Evolutionary conservation across 2,329 filamentous ascomycete species (phyloP), one percentile per base, ranked within the genome.

Genomic region (Colletotrichum sp.): DNA sequence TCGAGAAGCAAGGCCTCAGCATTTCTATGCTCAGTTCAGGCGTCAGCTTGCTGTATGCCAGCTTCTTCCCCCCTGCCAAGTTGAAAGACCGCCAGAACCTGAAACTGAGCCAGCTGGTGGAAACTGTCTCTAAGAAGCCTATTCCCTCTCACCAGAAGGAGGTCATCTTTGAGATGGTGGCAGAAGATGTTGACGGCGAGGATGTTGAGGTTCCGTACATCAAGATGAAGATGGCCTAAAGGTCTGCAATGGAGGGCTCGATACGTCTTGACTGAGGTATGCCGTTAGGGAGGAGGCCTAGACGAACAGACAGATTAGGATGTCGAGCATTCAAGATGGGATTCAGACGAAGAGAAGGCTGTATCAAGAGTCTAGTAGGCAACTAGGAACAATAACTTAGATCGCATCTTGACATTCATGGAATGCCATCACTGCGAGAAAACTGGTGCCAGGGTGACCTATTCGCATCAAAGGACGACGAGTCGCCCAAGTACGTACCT

Each of bases 161-260:
- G 81, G 92, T 99, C 78, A 98, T 99, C 80, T 98, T 99, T 82
- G 97, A 99, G 88, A 94, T 98, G 79, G 98, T 97, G 8, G 95
- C 94, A 0, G 96, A 99, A 84, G 97, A 99, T 82, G 88, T 92
- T 82, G 93, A 92, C 5, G 96, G 95, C 78, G 95, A 99, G 86
- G 97, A 99, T 84, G 96, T 99, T 2, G 97, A 99, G 87, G 94
- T 99, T 79, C 97, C 97, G 6, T 99, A 98, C 84, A 95, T 99
- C 82, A 98, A 96, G 92, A 92, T 98, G 79, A 96, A 93, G 88
- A 87, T 96, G 79, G 82, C 86, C 79, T 86, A 83, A 67, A 36
- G 8, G 25, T 32, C 32, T n/a, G 11, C 27, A 8, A 29, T 72
- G 39, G 16, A 30, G 49, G n/a, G 62, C 4, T 70, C 8, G 36